Base-by-base conservation (phyloP, 2,329 filamentous ascomycete genomes). In the Aspergillus cejpii region DNA sequence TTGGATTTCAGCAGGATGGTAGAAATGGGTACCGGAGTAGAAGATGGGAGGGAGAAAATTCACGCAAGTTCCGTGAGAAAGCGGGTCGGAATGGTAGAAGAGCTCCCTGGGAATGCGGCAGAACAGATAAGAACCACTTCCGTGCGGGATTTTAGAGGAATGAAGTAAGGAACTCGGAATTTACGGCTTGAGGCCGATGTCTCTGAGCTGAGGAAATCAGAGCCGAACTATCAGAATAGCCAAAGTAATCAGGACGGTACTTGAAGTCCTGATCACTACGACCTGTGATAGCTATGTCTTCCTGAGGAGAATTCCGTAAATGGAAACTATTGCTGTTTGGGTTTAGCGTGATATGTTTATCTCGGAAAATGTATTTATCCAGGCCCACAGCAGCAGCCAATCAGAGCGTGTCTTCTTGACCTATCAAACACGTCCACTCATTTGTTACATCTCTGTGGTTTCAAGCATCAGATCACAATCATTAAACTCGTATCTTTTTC, bases 291-390 rank as follows among this genome's bases (percentile, higher is more conserved):
- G n/a, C n/a, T n/a, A n/a, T n/a, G 34, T 24, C 8, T 24, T 4
- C 23, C 23, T 24, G 5, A 26, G 34, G 43, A 42, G 44, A 42
- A 43, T 44, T 45, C 44, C 42, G 42, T 51, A 52, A 44, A 37
- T 41, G 51, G 47, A 44, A 47, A 46, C n/a, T 45, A 39, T 38
- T 41, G 5, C 47, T 20, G 27, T 48, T 48, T n/a, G 7, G 45
- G 51, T 3, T 41, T 55, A 55, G 51, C 43, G 44, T 27, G 8
- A 29, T 37, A 10, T 14, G 17, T 4, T 8, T 8, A 24, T 3
- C 1, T 7, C 43, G 50, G 52, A 44, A 7, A 27, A 37, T 38
- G 12, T 12, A 10, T 41, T 43, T 15, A 31, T 44, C 52, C 48
- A 44, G 29, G n/a, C 15, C 12, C 2, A 14, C 11, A 10, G 12